Base-by-base conservation (phyloP, 441 rosid genomes). In the Sinapis alba region DNA sequence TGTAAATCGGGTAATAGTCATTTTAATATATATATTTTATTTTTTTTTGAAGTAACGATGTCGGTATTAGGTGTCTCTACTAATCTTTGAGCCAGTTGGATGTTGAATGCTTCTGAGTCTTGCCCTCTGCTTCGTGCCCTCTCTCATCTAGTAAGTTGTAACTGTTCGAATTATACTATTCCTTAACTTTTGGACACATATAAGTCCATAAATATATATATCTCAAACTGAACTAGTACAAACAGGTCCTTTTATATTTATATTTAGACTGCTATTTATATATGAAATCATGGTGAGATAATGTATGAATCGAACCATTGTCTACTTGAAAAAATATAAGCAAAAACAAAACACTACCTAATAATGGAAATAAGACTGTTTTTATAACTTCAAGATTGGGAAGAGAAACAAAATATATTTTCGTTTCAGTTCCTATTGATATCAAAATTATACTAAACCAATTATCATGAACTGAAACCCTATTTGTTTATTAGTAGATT, bases 61-160 rank as follows among this genome's bases (percentile, higher is more conserved):
- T 68, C 34, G 23, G 21, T 61, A 61, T 75, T 75, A 68, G 73
- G 74, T 75, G 74, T 68, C 45, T 68, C 24, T 51, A 51, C 45
- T 20, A 60, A 51, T 50, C 16, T 50, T 9, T 51, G 57, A 61
- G 79, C 62, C 68, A 62, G 63, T 51, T 58, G 67, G 72, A 59
- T 74, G 68, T 56, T 54, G 20, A 68, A 34, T 51, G 53, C 74
- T 68, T 47, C 26, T 0, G 28, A 54, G 60, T 54, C 28, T 56
- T 53, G 68, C 47, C 68, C 73, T 74, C 43, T 47, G 62, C 64
- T 62, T 36, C 79, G 62, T 69, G 65, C 28, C 65, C 69, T 76
- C 74, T 76, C 64, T 63, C 50, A 63, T 75, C 79, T 68, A 53
- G 70, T 75, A 69, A 69, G 58, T 69, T 62, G 69, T 75, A 62